These are phyloP conservation scores for Talaromyces adpressus DNA, from an alignment of 495 filamentous ascomycete genomes.

Conservation along the genomic window DNA sequence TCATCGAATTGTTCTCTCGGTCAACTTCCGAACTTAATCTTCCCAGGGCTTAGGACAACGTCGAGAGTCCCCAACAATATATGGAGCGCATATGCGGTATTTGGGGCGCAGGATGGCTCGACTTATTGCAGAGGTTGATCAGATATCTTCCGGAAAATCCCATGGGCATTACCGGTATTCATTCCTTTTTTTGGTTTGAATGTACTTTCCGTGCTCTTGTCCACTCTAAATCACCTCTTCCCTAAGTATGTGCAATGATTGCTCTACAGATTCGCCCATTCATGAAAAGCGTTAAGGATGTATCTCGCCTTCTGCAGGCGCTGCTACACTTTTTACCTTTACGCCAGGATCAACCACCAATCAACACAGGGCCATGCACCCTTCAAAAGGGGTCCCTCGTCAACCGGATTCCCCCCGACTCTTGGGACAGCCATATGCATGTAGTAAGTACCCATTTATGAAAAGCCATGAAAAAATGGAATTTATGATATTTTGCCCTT, in stretches of 20 bases:
- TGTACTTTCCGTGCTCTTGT: neutral
- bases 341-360: constrained; percentile 11
- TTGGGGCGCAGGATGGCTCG: neutral
- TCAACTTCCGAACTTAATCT: constrained; percentile 2
- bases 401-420: constrained; percentile 23
- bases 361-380: neutral
- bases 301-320: neutral
- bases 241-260: neutral
- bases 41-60: neutral
- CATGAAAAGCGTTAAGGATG: neutral
- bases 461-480: too few relatives aligned
- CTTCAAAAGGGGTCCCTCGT: constrained; percentile 12
- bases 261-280: neutral
- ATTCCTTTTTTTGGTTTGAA: neutral
- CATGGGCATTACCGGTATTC: neutral
- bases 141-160: neutral
- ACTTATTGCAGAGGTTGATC: neutral
- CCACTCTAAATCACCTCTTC: neutral
- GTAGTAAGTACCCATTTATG: constrained; percentile 13
- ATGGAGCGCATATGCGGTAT: neutral
- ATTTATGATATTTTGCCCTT: constrained; percentile 37
- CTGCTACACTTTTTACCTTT: neutral
- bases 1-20: neutral
- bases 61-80: neutral
- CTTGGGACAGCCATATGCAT: constrained; percentile 51